Evolutionary conservation across 75 land plant genomes (phyloP).

Genomic region (Adiantum capillusveneris): DNA sequence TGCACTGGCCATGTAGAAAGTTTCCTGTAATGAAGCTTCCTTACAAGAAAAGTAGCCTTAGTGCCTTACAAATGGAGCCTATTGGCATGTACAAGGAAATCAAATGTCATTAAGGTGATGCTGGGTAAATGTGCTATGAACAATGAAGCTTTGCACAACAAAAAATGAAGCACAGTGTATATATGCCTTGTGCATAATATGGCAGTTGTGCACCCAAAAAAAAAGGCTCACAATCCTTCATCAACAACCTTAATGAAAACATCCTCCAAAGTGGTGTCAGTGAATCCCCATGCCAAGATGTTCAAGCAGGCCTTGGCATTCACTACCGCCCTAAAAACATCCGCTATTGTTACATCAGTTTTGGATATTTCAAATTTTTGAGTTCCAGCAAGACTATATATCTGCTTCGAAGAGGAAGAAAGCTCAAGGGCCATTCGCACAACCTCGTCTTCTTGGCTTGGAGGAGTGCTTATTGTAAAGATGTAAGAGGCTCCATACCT

Average conservation of each 20-base stretch:
- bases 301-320: constrained; percentile 7
- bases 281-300: constrained; percentile 29
- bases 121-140: too few species aligned
- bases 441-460: constrained; percentile 17
- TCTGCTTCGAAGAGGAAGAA: constrained; percentile 11
- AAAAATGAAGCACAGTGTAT: too few species aligned
- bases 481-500: constrained; percentile 32
- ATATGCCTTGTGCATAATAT: too few species aligned
- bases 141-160: too few species aligned
- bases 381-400: constrained; percentile 28
- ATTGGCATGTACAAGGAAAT: too few species aligned
- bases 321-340: constrained; percentile 21
- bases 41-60: too few species aligned
- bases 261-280: constrained; percentile 33
- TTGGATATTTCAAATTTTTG: constrained; percentile 35
- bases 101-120: too few species aligned
- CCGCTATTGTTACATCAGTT: constrained; percentile 16
- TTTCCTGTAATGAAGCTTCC: too few species aligned
- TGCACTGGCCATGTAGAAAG: too few species aligned
- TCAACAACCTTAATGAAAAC: constrained; percentile 34
- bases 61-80: too few species aligned
- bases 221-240: neutral
- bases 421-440: constrained; percentile 10
- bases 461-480: constrained; percentile 25
- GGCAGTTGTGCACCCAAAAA: too few species aligned